Percentiles rank a stretch among this genome's conserved stretches.
phyloP scores from a whole-genome alignment of 306 rosid species.

The Pterocarpus santalinus region DNA sequence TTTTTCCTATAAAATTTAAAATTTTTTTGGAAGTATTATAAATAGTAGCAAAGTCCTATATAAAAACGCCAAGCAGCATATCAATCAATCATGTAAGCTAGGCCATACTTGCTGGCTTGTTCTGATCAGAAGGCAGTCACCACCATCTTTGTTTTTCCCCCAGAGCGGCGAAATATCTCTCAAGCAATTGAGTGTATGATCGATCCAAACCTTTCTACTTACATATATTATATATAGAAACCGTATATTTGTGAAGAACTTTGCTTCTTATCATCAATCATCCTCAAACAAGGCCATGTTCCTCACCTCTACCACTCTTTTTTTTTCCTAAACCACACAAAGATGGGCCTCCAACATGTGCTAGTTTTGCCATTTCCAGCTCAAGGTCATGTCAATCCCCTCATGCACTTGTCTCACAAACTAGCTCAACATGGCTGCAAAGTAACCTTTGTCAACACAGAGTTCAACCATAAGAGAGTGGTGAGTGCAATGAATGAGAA shows the following conservation, averaged over 20 bases:
- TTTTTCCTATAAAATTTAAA: no score
- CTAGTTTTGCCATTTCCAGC: slow-evolving; percentile 54
- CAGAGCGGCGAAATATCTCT: no score
- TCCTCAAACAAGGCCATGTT: neutral
- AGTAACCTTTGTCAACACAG: slow-evolving; percentile 55
- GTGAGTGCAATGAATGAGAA: slow-evolving; percentile 14
- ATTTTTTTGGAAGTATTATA: no score
- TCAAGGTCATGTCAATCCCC: slow-evolving; percentile 62
- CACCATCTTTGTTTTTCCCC: no score
- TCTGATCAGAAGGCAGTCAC: no score
- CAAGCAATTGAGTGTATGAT: no score
- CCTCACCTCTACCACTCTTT: neutral
- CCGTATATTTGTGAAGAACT: neutral
- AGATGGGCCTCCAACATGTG: slow-evolving; percentile 53
- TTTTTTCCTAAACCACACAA: neutral
- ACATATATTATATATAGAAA: no score
- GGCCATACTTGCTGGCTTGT: no score
- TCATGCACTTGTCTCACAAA: slow-evolving; percentile 49
- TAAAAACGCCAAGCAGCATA: no score
- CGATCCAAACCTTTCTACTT: no score
- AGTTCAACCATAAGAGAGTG: slow-evolving; percentile 43
- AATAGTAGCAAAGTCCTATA: no score
- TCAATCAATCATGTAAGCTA: no score
- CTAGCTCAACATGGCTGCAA: slow-evolving; percentile 47
- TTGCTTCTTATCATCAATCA: neutral